Base-by-base conservation (phyloP, 352 stramenopile species). In the Phytophthora nicotianae region DNA sequence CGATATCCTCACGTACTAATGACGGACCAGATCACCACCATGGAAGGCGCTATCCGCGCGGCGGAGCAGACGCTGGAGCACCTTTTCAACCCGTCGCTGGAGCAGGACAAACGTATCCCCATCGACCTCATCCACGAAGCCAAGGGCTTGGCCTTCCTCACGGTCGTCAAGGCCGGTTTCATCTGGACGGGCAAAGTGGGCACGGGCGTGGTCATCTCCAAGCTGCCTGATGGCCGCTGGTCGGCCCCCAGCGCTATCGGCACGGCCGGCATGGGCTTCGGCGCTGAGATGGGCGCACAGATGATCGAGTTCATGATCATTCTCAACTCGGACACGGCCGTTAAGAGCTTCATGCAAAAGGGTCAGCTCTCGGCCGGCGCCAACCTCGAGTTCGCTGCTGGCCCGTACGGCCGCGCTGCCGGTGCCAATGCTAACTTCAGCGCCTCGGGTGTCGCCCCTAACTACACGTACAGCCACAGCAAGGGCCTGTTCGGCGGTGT, bases 181-280 rank as follows among this genome's bases (percentile, higher is more conserved):
- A 85, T 95, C 56, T 90, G 78, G 79, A 96, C 87, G 8, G 89
- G 79, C 55, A 91, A 90, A 60, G 70, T 95, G 24, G 87, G 87
- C 67, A 92, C 85, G 49, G 97, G 97, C 40, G 84, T 99, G 46
- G 90, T 99, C 14, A 86, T 99, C 65, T 86, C 95, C 14, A 94
- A 97, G 60, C 82, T 98, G 9, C 84, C 86, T 3, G 93, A 98
- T 71, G 95, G 96, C 11, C 92, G 89, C 43, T 99, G 97, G 96
- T 98, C 90, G 41, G 94, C 96, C 14, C 97, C 97, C 14, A 98
- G 88, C 20, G 95, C 96, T 6, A 98, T 99, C 64, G 95, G 89
- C 43, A 93, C 95, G 24, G 81, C 85, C 21, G 94, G 94, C 43
- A 92, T 98, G 77, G 91, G 88, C 59, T 85, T 90, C 65, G 87